phyloP scores from a whole-genome alignment of 805 yeast genomes.

The Spathaspora passalidarum region DNA sequence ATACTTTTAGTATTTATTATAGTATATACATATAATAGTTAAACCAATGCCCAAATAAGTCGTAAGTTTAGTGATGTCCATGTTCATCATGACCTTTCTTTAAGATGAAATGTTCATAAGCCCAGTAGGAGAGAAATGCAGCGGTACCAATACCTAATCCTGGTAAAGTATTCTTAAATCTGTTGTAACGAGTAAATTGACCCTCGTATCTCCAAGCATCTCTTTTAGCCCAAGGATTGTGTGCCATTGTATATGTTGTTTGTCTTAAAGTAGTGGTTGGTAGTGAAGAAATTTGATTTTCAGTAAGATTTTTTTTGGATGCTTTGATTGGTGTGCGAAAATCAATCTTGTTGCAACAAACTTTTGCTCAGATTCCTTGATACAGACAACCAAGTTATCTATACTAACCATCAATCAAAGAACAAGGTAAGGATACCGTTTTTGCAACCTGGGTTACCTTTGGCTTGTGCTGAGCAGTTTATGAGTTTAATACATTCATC shows the following conservation, averaged over 20 bases:
- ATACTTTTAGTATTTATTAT: neutral
- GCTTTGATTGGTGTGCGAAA: slow-evolving; percentile 2
- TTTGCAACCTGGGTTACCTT: no score
- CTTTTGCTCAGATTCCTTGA: neutral
- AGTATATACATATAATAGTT: neutral
- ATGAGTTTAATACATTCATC: no score
- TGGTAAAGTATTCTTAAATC: slow-evolving; percentile 72
- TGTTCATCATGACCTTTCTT: slow-evolving; percentile 30
- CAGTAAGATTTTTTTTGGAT: neutral
- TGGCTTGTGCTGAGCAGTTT: no score
- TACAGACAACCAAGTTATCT: no score
- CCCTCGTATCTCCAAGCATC: slow-evolving; percentile 93
- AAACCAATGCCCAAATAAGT: neutral
- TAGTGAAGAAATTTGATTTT: neutral
- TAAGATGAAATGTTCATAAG: slow-evolving; percentile 54
- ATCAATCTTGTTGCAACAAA: neutral
- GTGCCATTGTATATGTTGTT: slow-evolving; percentile 7
- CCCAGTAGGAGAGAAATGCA: slow-evolving; percentile 65
- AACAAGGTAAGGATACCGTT: no score
- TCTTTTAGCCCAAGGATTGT: slow-evolving; percentile 56
- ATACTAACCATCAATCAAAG: no score
- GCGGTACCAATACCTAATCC: slow-evolving; percentile 78
- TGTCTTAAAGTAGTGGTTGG: neutral
- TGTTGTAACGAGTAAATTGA: slow-evolving; percentile 65
- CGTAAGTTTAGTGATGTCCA: slow-evolving; percentile 18